These are phyloP conservation scores for Suhomyces guaymorum DNA, from an alignment of 1,139 yeast species.

Conservation along the genomic window DNA sequence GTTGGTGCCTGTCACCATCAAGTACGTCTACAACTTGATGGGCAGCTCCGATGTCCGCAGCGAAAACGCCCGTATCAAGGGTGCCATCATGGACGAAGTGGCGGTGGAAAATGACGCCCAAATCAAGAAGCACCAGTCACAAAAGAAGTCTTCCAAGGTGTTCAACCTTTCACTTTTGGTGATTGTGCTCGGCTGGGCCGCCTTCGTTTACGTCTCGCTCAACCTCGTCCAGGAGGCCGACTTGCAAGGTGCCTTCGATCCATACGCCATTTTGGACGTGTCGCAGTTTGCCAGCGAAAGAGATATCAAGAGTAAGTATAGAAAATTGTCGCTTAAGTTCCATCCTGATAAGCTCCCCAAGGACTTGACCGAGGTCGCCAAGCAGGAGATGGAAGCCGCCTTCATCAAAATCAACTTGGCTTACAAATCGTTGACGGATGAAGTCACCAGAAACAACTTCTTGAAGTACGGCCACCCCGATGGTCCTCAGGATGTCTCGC, in stretches of 20 bases:
- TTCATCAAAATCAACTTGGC: slow-evolving; percentile 88
- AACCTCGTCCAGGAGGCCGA: slow-evolving; percentile 51
- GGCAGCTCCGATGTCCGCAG: slow-evolving; percentile 24
- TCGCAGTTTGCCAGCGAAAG: slow-evolving; percentile 67
- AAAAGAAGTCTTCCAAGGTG: slow-evolving; percentile 38
- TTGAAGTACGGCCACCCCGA: slow-evolving; percentile 95
- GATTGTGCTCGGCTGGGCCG: slow-evolving; percentile 67
- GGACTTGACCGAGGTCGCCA: slow-evolving; percentile 60
- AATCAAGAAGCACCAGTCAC: slow-evolving; percentile 43
- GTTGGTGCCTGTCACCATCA: slow-evolving; percentile 68
- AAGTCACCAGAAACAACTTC: slow-evolving; percentile 76
- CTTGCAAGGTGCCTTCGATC: slow-evolving; percentile 66
- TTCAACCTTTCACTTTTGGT: slow-evolving; percentile 49
- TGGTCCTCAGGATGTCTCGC: slow-evolving; percentile 93
- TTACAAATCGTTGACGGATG: slow-evolving; percentile 93
- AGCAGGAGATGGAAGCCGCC: slow-evolving; percentile 63
- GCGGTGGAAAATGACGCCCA: slow-evolving; percentile 44
- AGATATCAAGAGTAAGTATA: slow-evolving; percentile 78
- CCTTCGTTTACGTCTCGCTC: slow-evolving; percentile 52
- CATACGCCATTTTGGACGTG: slow-evolving; percentile 82
- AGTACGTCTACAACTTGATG: slow-evolving; percentile 37
- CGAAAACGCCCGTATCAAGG: slow-evolving; percentile 29
- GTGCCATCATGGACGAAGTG: slow-evolving; percentile 36
- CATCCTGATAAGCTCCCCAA: slow-evolving; percentile 91
- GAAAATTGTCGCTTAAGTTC: slow-evolving; percentile 80